phyloP scores from a whole-genome alignment of 192 early-diverging fungal species.

The Linderina pennispora region DNA sequence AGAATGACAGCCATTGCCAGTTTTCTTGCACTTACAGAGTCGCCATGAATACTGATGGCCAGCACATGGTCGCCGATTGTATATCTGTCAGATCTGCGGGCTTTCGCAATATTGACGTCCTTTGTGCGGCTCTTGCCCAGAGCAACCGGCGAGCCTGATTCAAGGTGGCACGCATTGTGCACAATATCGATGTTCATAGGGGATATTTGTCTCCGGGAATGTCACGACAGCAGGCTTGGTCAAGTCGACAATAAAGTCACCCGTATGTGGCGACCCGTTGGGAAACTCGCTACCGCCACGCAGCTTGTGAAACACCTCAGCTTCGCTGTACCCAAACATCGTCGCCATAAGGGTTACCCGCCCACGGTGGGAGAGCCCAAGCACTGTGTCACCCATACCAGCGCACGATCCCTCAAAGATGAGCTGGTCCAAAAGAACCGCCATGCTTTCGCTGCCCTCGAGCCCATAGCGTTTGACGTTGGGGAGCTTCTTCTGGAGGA shows the following conservation, averaged over 20 bases:
- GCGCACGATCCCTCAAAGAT: constrained; percentile 56
- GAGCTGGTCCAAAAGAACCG: constrained; percentile 76
- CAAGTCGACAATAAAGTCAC: constrained; percentile 87
- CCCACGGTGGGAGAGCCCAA: constrained; percentile 94
- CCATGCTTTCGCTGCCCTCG: constrained; percentile 94
- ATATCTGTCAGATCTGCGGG: constrained; percentile 11
- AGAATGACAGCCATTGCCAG: no score
- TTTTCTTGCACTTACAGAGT: constrained; percentile 75
- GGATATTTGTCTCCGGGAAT: constrained; percentile 36
- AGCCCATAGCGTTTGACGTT: constrained; percentile 95
- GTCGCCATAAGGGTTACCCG: constrained; percentile 84
- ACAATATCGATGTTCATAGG: constrained; percentile 72
- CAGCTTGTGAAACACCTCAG: constrained; percentile 83
- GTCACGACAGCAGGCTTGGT: constrained; percentile 63
- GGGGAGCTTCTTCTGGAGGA: constrained; percentile 92
- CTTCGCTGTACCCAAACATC: constrained; percentile 67
- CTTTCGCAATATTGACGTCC: constrained; percentile 58
- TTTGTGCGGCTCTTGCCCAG: constrained; percentile 90
- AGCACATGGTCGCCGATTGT: constrained; percentile 87
- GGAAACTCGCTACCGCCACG: constrained; percentile 92
- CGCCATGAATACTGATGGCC: constrained; percentile 89
- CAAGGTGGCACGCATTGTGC: constrained; percentile 92
- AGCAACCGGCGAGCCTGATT: constrained; percentile 88
- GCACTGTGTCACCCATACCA: constrained; percentile 66
- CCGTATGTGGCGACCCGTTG: constrained; percentile 59